phyloP scores from a whole-genome alignment of 805 yeast species.

The Yamadazyma ubonensis region DNA sequence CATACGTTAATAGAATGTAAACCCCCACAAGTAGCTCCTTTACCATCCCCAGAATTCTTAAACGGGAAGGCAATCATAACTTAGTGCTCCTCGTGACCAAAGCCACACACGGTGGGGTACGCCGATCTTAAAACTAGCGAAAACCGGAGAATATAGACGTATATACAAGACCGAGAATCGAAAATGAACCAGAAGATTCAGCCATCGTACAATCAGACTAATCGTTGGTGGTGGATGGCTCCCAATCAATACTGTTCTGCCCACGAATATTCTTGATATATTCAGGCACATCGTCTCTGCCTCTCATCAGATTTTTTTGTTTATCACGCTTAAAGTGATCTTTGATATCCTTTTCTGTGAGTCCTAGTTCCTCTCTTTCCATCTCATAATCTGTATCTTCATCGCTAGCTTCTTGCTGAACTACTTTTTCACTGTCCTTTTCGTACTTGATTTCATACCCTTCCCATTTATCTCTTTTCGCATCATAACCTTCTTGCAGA shows the following conservation, averaged over 20 bases:
- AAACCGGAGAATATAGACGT: no score
- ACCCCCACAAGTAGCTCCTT: no score
- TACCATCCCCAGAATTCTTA: no score
- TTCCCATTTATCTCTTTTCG: constrained; percentile 78
- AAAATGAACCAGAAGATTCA: no score
- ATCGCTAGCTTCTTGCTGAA: constrained; percentile 25
- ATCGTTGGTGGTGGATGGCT: constrained; percentile 1
- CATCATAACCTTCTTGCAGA: constrained; percentile 58
- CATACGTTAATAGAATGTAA: no score
- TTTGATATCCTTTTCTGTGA: constrained; percentile 25
- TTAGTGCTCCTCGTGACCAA: no score
- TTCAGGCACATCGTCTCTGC: constrained; percentile 72
- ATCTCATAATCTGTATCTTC: constrained; percentile 29
- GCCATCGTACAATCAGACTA: no score
- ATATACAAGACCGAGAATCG: no score
- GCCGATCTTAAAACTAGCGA: no score
- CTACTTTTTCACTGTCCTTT: background rate
- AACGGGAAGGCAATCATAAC: no score
- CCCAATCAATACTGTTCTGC: constrained; percentile 9
- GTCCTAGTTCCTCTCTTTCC: constrained; percentile 37
- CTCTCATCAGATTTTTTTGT: constrained; percentile 50
- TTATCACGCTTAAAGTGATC: constrained; percentile 29
- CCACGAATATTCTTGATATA: constrained; percentile 50
- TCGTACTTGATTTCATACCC: constrained; percentile 64
- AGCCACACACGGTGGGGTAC: no score